Evolutionary conservation across 495 filamentous ascomycete genomes (phyloP).

Genomic region (Penicillium samsonianum): DNA sequence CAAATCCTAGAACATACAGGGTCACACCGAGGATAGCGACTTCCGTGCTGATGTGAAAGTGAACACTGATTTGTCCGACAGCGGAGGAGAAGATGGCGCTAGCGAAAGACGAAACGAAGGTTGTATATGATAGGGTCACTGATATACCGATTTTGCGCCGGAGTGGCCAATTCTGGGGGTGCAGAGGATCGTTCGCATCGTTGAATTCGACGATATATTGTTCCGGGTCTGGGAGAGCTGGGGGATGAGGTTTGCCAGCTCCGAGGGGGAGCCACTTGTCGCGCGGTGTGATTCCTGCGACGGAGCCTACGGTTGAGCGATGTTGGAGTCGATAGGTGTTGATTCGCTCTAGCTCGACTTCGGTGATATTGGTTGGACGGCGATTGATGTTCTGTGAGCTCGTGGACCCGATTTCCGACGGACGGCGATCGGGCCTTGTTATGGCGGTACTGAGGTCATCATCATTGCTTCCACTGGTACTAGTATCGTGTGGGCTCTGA

Average conservation of each 20-base stretch:
- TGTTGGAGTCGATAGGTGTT: constrained; percentile 38
- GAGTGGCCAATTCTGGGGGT: constrained; percentile 55
- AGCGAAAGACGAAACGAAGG: constrained; percentile 54
- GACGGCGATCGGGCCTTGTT: constrained; percentile 5
- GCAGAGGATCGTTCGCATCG: constrained; percentile 50
- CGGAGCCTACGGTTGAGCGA: constrained; percentile 38
- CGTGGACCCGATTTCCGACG: constrained; percentile 4
- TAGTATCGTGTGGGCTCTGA: background rate
- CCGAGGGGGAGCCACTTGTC: constrained; percentile 40
- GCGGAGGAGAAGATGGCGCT: constrained; percentile 57
- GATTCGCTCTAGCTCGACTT: constrained; percentile 38
- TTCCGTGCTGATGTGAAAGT: constrained; percentile 52
- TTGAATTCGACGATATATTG: constrained; percentile 58
- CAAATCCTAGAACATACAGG: constrained; percentile 57
- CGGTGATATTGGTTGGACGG: constrained; percentile 25
- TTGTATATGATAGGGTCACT: constrained; percentile 47
- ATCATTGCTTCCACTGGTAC: constrained; percentile 14
- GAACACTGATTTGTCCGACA: constrained; percentile 33
- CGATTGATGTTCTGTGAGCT: constrained; percentile 21
- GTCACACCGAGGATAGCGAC: constrained; percentile 56
- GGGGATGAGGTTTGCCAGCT: constrained; percentile 47
- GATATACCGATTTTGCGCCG: constrained; percentile 28
- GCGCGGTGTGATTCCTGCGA: constrained; percentile 18
- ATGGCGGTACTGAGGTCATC: constrained; percentile 12
- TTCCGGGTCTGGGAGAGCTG: constrained; percentile 43